These are phyloP conservation scores for Sphagnum fallax DNA, from an alignment of 228 moss, liverwort and hornwort genomes.

Conservation along the genomic window DNA sequence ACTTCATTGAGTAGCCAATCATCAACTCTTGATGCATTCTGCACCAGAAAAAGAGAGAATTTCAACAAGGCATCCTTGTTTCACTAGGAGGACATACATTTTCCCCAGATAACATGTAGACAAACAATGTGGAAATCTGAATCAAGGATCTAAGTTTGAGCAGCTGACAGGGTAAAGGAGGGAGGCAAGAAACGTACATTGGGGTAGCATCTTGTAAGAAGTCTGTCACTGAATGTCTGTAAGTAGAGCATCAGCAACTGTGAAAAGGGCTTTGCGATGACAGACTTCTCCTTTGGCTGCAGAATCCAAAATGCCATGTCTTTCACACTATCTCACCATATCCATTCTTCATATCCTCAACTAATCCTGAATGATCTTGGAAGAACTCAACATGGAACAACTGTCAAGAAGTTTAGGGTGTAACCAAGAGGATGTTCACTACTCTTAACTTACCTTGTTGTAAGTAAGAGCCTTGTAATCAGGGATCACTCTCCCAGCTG, in stretches of 20 bases:
- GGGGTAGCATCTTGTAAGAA: slow-evolving; percentile 88
- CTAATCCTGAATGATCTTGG: no score
- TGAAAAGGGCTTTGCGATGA: slow-evolving; percentile 66
- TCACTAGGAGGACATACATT: background rate
- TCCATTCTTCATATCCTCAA: no score
- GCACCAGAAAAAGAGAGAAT: slow-evolving; percentile 5
- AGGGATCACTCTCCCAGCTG: slow-evolving; percentile 81
- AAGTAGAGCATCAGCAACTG: slow-evolving; percentile 76
- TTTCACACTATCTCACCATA: no score
- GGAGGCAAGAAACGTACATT: slow-evolving; percentile 29
- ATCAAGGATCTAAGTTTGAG: no score
- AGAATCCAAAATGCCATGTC: background rate
- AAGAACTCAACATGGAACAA: background rate
- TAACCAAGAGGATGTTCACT: background rate
- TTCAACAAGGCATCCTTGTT: background rate
- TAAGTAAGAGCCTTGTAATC: slow-evolving; percentile 69
- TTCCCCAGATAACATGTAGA: background rate
- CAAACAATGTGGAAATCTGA: background rate
- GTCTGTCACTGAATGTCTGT: slow-evolving; percentile 64
- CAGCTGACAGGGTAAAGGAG: background rate
- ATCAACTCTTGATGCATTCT: slow-evolving; percentile 87
- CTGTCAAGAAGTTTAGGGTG: background rate
- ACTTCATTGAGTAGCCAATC: slow-evolving; percentile 78
- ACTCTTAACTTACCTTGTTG: slow-evolving; percentile 36
- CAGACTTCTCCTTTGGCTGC: slow-evolving; percentile 81